phyloP scores from a whole-genome alignment of 2,329 filamentous ascomycete species.

The Fusarium austroafricanum region DNA sequence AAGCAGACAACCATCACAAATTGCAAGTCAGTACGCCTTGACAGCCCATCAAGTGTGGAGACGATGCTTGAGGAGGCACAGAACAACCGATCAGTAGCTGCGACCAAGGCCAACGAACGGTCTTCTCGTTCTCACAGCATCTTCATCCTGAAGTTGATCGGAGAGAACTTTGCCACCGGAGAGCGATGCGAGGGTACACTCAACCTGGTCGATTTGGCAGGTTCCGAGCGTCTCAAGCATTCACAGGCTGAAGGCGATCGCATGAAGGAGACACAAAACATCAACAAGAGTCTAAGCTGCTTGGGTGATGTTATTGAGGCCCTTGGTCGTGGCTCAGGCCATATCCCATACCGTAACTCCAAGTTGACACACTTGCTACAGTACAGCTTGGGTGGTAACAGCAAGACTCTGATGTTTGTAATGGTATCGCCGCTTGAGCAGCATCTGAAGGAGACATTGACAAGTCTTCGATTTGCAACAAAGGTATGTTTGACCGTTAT shows the following conservation, averaged over 20 bases:
- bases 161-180: slow-evolving; percentile 78
- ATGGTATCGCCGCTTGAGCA: slow-evolving; percentile 95
- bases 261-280: slow-evolving; percentile 94
- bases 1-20: slow-evolving; percentile 87
- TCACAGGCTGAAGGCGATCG: slow-evolving; percentile 87
- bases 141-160: slow-evolving; percentile 85
- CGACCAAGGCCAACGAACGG: slow-evolving; percentile 96
- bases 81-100: slow-evolving; percentile 89
- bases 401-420: slow-evolving; percentile 98
- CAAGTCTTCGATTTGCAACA: slow-evolving; percentile 93
- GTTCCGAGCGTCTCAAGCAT: slow-evolving; percentile 89
- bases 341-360: slow-evolving; percentile 95
- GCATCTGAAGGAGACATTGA: slow-evolving; percentile 92
- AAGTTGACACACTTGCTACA: slow-evolving; percentile 96
- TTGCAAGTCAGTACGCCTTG: slow-evolving; percentile 79
- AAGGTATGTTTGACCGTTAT: slow-evolving; percentile 69
- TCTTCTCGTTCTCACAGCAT: slow-evolving; percentile 96
- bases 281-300: slow-evolving; percentile 94
- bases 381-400: slow-evolving; percentile 94
- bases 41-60: slow-evolving; percentile 84
- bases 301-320: slow-evolving; percentile 95
- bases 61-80: slow-evolving; percentile 82
- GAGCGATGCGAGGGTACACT: slow-evolving; percentile 92
- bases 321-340: slow-evolving; percentile 83
- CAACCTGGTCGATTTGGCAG: slow-evolving; percentile 95